A percentile compares a stretch with the other conserved stretches of the same genome.
Conservation (phyloP, 108 stramenopile species). For the Nannochloropsis granulata region DNA sequence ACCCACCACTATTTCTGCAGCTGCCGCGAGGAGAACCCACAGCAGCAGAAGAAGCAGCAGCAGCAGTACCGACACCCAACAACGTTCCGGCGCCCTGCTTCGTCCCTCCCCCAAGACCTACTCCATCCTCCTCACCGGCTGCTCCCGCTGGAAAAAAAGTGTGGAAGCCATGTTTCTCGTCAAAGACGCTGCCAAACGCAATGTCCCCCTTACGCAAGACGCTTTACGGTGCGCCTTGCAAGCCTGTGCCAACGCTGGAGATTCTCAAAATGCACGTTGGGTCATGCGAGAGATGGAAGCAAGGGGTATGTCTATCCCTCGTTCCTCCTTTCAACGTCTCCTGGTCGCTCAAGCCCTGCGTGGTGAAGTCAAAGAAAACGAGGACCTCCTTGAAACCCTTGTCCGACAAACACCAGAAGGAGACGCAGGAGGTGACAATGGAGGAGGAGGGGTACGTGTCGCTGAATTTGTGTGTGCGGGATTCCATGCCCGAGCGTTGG, state of each 20-base stretch:
- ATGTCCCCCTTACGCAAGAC: not conserved
- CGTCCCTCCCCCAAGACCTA: not conserved
- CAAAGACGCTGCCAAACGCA: not conserved
- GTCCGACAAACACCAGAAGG: not conserved
- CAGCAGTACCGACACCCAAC: too few relatives aligned
- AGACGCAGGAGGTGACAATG: too few relatives aligned
- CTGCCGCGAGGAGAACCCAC: not conserved
- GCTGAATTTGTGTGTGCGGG: not conserved
- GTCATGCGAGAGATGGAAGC: not conserved
- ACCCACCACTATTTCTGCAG: not conserved
- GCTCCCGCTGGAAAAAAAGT: not conserved
- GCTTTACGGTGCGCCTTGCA: not conserved
- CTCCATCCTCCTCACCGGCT: not conserved
- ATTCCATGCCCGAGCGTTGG: not conserved
- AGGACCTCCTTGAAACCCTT: not conserved
- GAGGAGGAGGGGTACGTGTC: not conserved
- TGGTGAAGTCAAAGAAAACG: not conserved
- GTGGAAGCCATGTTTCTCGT: not conserved
- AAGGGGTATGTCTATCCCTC: not conserved
- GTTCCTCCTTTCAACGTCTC: not conserved
- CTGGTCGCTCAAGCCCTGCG: not conserved
- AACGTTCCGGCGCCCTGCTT: not conserved
- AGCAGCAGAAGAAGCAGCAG: too few relatives aligned
- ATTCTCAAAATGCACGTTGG: not conserved
- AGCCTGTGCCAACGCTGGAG: not conserved